Conservation (phyloP, 2,329 filamentous ascomycete genomes). For the Trichoderma brevicompactum region DNA sequence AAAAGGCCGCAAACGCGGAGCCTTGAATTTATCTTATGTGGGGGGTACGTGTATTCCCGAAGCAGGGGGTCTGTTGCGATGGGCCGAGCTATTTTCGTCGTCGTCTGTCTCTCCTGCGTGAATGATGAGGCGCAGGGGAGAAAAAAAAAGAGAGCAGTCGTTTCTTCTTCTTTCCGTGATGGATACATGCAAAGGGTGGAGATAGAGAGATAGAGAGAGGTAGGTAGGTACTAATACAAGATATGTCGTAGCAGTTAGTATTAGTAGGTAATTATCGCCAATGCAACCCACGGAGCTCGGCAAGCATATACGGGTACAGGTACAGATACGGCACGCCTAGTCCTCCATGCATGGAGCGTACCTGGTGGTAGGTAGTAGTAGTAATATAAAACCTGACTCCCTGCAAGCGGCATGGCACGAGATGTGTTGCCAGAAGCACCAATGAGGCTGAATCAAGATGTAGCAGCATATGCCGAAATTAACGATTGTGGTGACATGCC, state of each 20-base stretch:
- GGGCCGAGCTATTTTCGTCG: conserved; percentile 25
- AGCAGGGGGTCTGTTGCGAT: conserved; percentile 10
- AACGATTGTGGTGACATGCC: conserved; percentile 13
- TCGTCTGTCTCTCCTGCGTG: background rate
- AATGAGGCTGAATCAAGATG: conserved; percentile 22
- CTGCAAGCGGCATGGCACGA: conserved; percentile 8
- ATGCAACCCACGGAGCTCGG: conserved; percentile 17
- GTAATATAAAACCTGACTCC: too few species aligned
- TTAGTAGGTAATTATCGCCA: conserved; percentile 18
- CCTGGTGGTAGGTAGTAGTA: too few species aligned
- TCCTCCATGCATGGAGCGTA: too few species aligned
- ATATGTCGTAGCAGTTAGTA: background rate
- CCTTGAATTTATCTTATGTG: background rate
- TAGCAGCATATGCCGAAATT: background rate
- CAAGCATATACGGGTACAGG: background rate
- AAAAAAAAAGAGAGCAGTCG: background rate
- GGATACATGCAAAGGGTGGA: background rate
- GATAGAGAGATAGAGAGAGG: too few species aligned
- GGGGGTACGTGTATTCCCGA: conserved; percentile 13
- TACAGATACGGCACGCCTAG: too few species aligned
- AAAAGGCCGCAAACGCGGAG: conserved; percentile 7
- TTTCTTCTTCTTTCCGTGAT: background rate
- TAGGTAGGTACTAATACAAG: background rate
- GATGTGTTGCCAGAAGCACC: conserved; percentile 16
- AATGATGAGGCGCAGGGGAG: background rate